Evolutionary conservation across 2,329 filamentous ascomycete species (phyloP).

Genomic region (Cytospora mali): DNA sequence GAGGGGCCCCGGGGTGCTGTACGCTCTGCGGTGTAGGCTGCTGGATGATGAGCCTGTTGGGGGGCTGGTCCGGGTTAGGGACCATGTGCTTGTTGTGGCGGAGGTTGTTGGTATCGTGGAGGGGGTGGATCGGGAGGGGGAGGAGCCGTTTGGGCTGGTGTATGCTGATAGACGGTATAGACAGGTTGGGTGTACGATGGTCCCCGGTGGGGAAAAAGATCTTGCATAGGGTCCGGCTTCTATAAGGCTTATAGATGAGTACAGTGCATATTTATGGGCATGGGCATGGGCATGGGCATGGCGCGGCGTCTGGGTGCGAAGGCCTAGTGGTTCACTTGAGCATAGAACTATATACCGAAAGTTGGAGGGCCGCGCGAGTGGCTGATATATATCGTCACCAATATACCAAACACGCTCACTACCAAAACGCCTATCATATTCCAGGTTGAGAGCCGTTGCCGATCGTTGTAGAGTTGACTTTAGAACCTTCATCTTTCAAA

Average conservation of each 20-base stretch:
- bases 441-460: too few species aligned
- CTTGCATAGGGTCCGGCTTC: background rate
- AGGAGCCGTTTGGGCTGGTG: slow-evolving; percentile 47
- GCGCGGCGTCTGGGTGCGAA: background rate
- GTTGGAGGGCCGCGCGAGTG: background rate
- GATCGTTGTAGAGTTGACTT: too few species aligned
- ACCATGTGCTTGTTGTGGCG: slow-evolving; percentile 56
- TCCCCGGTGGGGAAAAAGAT: slow-evolving; percentile 22
- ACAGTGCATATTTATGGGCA: background rate
- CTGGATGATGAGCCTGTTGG: slow-evolving; percentile 42
- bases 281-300: background rate
- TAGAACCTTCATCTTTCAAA: too few species aligned
- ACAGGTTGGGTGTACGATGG: slow-evolving; percentile 43
- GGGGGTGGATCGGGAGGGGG: slow-evolving; percentile 30
- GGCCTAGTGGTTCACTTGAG: background rate
- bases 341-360: background rate
- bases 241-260: background rate
- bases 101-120: slow-evolving; percentile 52
- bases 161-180: slow-evolving; percentile 55
- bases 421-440: too few species aligned
- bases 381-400: background rate
- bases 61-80: slow-evolving; percentile 51
- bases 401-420: background rate
- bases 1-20: slow-evolving; percentile 54
- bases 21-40: slow-evolving; percentile 47